These are phyloP conservation scores for Populus euphratica DNA, from an alignment of 345 rosid species.

Conservation along the genomic window DNA sequence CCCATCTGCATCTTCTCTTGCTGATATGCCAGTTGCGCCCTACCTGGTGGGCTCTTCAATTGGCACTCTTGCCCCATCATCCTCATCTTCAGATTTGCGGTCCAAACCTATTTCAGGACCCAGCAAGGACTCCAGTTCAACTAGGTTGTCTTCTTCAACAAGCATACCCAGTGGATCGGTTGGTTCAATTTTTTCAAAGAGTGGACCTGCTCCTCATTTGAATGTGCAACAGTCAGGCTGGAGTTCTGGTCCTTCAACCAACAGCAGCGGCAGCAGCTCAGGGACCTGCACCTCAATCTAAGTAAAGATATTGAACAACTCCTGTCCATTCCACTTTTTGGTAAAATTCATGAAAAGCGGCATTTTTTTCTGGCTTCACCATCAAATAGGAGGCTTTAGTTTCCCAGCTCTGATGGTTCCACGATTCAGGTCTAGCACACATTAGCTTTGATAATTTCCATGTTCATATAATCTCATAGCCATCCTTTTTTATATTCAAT, in stretches of 20 bases:
- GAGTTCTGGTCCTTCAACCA: constrained; percentile 40
- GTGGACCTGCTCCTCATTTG: constrained; percentile 28
- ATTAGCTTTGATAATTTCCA: constrained; percentile 28
- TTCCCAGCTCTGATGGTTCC: constrained; percentile 29
- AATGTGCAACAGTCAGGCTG: constrained; percentile 40
- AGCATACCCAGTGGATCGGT: constrained; percentile 42
- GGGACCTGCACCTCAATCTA: constrained; percentile 31
- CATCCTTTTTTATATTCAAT: constrained; percentile 27
- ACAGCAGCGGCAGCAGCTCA: constrained; percentile 14
- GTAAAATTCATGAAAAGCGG: constrained; percentile 31
- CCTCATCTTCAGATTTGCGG: constrained; percentile 57
- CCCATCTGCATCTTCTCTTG: constrained; percentile 73
- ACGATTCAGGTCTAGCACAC: constrained; percentile 39
- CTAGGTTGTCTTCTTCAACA: constrained; percentile 42
- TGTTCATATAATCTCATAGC: constrained; percentile 17
- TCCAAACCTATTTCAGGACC: no score
- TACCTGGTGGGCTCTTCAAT: constrained; percentile 69
- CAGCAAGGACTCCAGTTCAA: constrained; percentile 45
- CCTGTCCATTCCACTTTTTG: constrained; percentile 20
- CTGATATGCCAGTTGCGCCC: constrained; percentile 70
- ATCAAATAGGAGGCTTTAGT: constrained; percentile 37
- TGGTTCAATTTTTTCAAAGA: constrained; percentile 37
- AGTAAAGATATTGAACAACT: constrained; percentile 20
- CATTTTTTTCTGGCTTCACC: constrained; percentile 22
- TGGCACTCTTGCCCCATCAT: constrained; percentile 62